Base-by-base conservation (phyloP, 2,329 filamentous ascomycete species). In the Aspergillus brunneoviolaceus region DNA sequence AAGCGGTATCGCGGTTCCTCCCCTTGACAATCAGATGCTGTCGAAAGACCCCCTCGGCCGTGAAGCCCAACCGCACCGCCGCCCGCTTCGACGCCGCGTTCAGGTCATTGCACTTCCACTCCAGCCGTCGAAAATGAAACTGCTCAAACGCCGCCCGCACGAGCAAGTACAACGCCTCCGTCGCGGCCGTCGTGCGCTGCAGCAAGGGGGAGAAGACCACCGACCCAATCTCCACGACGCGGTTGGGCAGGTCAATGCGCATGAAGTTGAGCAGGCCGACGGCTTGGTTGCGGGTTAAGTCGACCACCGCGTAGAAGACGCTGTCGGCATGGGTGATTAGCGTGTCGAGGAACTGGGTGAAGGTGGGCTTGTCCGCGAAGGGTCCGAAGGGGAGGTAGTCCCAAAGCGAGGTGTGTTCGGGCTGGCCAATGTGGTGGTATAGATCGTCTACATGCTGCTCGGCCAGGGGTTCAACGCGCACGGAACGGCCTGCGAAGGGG, bases 61-160 rank as follows among this genome's bases (percentile, higher is more conserved):
- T 70, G 64, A 88, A 89, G 0, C 87, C 87, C 9, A 87, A 69
- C 2, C 87, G 74, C 64, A 74, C 59, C 0, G 87, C 87, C 0
- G 87, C 86, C 4, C 79, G 74, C 14, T 79, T 74, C 49, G 84
- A 87, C 0, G 81, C 76, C 39, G 65, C 75, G 67, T 89, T 89
- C 11, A 85, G 72, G 16, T 77, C 65, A 67, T 89, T 81, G 56
- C 84, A 85, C 66, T 89, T 89, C 86, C 87, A 89, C 70, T 88
- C 86, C 4, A 87, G 80, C 7, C 87, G 76, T 3, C 81, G 71
- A 67, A 85, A 87, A 0, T 81, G 79, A 23, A 88, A 68, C 2
- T 79, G 76, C 3, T 83, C 80, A 64, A 89, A 84, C 0, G 80
- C 80, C 57, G 85, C 76, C 42, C 75, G 74, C 49, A 84, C 77